Evolutionary conservation across 768 basidiomycete genomes (phyloP), one percentile per base, ranked within the genome.

Genomic region (Serpula lacrymans): DNA sequence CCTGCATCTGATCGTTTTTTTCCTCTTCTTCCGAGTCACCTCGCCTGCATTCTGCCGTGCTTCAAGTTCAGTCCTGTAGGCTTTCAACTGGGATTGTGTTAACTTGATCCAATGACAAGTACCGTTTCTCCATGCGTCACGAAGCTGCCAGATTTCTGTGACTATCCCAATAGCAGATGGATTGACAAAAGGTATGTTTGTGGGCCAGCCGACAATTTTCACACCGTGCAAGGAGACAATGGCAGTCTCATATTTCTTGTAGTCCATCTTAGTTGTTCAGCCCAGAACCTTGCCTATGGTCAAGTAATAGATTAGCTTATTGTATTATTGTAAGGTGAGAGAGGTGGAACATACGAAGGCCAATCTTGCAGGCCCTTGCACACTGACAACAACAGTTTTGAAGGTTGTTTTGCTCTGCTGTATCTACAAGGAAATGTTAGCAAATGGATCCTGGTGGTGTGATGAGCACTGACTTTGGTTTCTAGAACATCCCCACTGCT

Each of bases 151-250:
- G 7, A 43, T n/a, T 13, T 30, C 20, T 2, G 20, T 17, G 29
- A 28, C 18, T 4, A 20, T 24, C 2, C 26, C 28, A 6, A 47
- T 22, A 3, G 25, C 35, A 6, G 22, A 32, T 9, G 46, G 37
- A 24, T 27, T 43, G 6, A 20, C 23, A 27, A 47, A 47, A 0
- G 22, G 28, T 2, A 47, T 20, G 16, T 7, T 30, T 17, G 32
- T 28, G 8, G 42, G 46, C 46, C 46, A 43, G 4, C 46, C 46
- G 7, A 21, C 34, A 9, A 38, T 17, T 7, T 41, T n/a, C 4
- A 43, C 29, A 1, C 24, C n/a, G 9, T 37, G 21, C 6, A 43
- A 37, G 6, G 28, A n/a, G 17, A 46, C 39, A 14, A 47, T 43
- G 5, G 25, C 29, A 5, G 1, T 39, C n/a, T 37, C 22, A 13